Conservation (phyloP, 2,329 filamentous ascomycete species). For the Verticillium isaacii region DNA sequence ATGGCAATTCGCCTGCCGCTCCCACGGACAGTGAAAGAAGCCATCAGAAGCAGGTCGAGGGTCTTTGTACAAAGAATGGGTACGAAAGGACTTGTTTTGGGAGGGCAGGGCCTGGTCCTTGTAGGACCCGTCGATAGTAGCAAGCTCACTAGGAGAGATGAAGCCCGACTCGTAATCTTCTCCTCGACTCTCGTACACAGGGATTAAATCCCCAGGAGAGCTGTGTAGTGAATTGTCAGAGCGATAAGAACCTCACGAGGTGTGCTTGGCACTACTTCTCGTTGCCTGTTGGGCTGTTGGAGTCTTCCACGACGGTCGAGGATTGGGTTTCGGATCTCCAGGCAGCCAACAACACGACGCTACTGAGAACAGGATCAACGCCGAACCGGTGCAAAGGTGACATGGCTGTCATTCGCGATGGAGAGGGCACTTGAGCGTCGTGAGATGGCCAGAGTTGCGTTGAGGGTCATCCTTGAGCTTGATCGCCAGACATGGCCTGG, state of each 20-base stretch:
- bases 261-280: neutral
- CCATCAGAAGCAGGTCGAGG: conserved; percentile 65
- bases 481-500: too few relatives aligned
- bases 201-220: neutral
- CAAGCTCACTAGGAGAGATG: neutral
- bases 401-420: neutral
- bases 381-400: neutral
- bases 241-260: neutral
- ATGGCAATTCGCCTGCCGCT: conserved; percentile 65
- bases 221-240: neutral
- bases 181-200: neutral
- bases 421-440: neutral
- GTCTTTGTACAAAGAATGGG: too few relatives aligned
- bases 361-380: neutral
- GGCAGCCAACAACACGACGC: neutral
- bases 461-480: too few relatives aligned
- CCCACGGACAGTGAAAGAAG: conserved; percentile 90
- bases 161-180: neutral
- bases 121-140: conserved; percentile 24
- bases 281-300: neutral
- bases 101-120: conserved; percentile 41
- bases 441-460: too few relatives aligned
- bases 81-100: too few relatives aligned
- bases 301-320: neutral
- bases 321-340: neutral